Base-by-base conservation (phyloP, 1,139 yeast genomes). In the Nakaseomyces glabratus region DNA sequence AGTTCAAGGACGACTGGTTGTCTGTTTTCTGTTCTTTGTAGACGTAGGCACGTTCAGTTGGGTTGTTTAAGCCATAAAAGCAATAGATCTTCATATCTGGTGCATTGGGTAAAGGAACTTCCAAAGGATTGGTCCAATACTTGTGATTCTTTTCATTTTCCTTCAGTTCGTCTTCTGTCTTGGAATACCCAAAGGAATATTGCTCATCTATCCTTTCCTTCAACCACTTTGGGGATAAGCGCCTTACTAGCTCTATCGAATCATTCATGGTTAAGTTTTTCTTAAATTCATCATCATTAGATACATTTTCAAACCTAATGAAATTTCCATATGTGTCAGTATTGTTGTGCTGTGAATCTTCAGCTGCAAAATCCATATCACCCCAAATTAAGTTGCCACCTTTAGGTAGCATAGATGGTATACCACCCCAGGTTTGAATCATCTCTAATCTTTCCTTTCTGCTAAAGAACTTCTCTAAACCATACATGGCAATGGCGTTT, bases 341-440 rank as follows among this genome's bases (percentile, higher is more conserved):
- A 20, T 58, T 57, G 31, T 64, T 56, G 5, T 65, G 41, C 20
- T 35, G 26, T 40, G 35, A 64, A 51, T 76, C 82, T 52, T 84
- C 95, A 13, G 66, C 66, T 1, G 73, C 68, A 13, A 45, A 45
- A 2, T 46, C 57, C 37, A 66, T 49, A 47, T 73, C 68, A 6
- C 96, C 98, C 98, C 98, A 90, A 28, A 90, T 72, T 5, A 73
- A 55, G 29, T 77, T 77, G 2, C 96, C 97, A 20, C 98, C 98
- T 57, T 90, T 90, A 13, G 98, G 98, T 28, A 90, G 57, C 97
- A 90, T 93, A 42, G 93, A 76, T 9, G 96, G 88, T 35, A 93
- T 67, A 3, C 98, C 97, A 10, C 95, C 96, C 72, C 90, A 86
- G 2, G 90, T 68, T 43, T 86, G 68, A 33, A 86, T 57, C 79